Percentiles rank a stretch among this genome's conserved stretches.
Conservation (phyloP, 495 filamentous ascomycete species). For the Penicillium nucicola region DNA sequence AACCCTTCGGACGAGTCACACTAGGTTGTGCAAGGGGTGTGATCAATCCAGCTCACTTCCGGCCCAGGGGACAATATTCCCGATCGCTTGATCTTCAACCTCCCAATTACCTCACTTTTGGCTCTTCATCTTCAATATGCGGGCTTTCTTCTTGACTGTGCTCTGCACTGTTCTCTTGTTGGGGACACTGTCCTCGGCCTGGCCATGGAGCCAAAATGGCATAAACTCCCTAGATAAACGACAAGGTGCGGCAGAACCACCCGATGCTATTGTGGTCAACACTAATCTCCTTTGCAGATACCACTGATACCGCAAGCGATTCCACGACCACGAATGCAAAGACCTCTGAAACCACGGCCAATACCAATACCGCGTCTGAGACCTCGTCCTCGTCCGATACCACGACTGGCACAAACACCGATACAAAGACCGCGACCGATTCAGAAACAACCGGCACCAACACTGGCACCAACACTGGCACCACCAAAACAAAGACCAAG, state of each 20-base stretch:
- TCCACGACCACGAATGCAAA: not conserved
- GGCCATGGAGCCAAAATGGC: constrained; percentile 43
- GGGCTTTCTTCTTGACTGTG: constrained; percentile 28
- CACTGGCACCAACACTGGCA: constrained; percentile 11
- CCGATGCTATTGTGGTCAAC: not conserved
- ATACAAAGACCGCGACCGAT: constrained; percentile 20
- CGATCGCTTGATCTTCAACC: constrained; percentile 1
- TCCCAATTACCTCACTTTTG: not conserved
- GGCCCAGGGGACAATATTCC: not conserved
- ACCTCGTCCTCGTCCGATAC: constrained; percentile 18
- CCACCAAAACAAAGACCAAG: constrained; percentile 32
- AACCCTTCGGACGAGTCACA: not conserved
- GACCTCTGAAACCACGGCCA: constrained; percentile 20
- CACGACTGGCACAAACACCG: constrained; percentile 15
- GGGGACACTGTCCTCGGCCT: constrained; percentile 45
- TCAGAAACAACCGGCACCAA: not conserved
- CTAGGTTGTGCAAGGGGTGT: constrained; percentile 19
- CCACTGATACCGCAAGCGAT: constrained; percentile 12
- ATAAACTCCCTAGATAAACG: constrained; percentile 28
- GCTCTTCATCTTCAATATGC: constrained; percentile 29
- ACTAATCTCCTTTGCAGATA: constrained; percentile 12
- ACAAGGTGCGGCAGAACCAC: constrained; percentile 23
- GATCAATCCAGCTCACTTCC: not conserved
- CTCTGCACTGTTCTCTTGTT: constrained; percentile 43
- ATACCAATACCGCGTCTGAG: constrained; percentile 16